phyloP scores from a whole-genome alignment of 2,329 filamentous ascomycete genomes.

The Epichloe aotearoae region DNA sequence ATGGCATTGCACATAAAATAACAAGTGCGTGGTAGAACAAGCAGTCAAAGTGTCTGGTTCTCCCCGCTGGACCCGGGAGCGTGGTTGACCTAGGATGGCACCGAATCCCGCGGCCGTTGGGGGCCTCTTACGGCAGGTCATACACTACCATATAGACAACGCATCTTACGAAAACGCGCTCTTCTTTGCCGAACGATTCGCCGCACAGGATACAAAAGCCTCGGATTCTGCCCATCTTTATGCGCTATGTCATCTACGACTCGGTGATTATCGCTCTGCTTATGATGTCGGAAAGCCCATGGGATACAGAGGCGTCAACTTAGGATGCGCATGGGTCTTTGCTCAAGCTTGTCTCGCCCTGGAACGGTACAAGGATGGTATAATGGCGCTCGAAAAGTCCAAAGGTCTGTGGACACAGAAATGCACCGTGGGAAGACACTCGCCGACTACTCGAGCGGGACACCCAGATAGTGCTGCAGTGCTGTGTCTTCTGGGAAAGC shows the following conservation, averaged over 20 bases:
- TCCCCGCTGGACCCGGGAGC: constrained; percentile 1
- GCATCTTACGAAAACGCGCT: constrained; percentile 79
- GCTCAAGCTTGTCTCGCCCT: constrained; percentile 77
- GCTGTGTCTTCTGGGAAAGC: constrained; percentile 72
- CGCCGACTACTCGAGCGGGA: constrained; percentile 58
- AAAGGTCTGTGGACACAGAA: constrained; percentile 62
- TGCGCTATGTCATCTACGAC: constrained; percentile 70
- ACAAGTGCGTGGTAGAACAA: background rate
- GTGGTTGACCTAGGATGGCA: constrained; percentile 30
- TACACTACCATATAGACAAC: constrained; percentile 73
- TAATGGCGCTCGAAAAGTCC: constrained; percentile 70
- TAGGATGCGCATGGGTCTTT: constrained; percentile 85
- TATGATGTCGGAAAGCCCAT: constrained; percentile 67
- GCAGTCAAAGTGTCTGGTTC: background rate
- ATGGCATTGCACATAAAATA: background rate
- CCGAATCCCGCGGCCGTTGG: constrained; percentile 37
- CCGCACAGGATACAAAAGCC: constrained; percentile 70
- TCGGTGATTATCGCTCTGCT: constrained; percentile 72
- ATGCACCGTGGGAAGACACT: constrained; percentile 72
- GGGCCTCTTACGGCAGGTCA: constrained; percentile 42
- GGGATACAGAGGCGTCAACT: constrained; percentile 57
- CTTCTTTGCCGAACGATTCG: constrained; percentile 80
- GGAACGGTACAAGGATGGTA: constrained; percentile 68
- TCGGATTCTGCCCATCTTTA: constrained; percentile 73
- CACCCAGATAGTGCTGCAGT: constrained; percentile 74